Percentiles rank a stretch among this genome's conserved stretches.
Evolutionary conservation across 2,329 filamentous ascomycete genomes (phyloP).

Genomic region (Scleromitrula shiraiana): DNA sequence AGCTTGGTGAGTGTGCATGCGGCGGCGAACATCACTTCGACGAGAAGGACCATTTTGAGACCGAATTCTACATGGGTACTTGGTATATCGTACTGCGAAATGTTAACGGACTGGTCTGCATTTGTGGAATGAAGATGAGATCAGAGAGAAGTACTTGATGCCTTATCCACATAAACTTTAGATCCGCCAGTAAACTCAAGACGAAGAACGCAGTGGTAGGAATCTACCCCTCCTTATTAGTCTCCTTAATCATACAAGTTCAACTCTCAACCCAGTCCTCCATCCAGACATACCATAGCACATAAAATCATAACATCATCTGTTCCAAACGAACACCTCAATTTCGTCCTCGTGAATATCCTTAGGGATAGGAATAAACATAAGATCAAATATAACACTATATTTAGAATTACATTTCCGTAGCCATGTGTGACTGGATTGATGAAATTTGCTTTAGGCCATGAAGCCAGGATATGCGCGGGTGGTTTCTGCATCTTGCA

Average conservation of each 20-base stretch:
- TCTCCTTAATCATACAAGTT: neutral
- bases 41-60: constrained; percentile 33
- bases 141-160: constrained; percentile 20
- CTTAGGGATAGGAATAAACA: constrained; percentile 36
- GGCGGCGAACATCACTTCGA: constrained; percentile 33
- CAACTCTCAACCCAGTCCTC: neutral
- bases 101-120: neutral
- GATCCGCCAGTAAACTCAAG: constrained; percentile 31
- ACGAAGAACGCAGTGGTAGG: constrained; percentile 33
- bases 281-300: constrained; percentile 29
- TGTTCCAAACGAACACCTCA: constrained; percentile 38
- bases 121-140: neutral
- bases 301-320: constrained; percentile 40
- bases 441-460: constrained; percentile 38
- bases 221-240: constrained; percentile 11
- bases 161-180: constrained; percentile 32
- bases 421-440: constrained; percentile 38
- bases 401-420: constrained; percentile 35
- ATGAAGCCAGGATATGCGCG: constrained; percentile 12
- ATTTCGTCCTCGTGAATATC: constrained; percentile 37
- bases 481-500: constrained; percentile 20
- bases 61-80: constrained; percentile 26
- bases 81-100: constrained; percentile 33
- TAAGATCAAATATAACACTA: constrained; percentile 34
- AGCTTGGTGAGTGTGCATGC: constrained; percentile 32